These are phyloP conservation scores for Amphicarpaea edgeworthii DNA, from an alignment of 306 rosid genomes.

Conservation along the genomic window DNA sequence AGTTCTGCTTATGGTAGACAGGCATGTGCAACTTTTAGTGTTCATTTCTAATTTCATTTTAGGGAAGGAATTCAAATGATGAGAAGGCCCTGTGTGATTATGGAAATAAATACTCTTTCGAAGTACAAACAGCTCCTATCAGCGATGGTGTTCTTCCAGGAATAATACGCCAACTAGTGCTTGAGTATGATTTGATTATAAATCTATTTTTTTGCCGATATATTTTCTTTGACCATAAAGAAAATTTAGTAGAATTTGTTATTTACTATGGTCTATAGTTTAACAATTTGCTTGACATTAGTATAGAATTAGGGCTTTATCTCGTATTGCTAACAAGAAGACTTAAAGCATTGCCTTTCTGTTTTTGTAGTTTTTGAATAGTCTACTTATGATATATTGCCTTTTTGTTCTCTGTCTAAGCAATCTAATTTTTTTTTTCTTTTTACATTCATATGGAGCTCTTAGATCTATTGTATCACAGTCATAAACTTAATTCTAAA, in stretches of 20 bases:
- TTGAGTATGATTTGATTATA: constrained; percentile 63
- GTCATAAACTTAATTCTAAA: constrained; percentile 38
- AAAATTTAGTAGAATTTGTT: not conserved
- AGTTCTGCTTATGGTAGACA: constrained; percentile 14
- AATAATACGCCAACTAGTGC: constrained; percentile 74
- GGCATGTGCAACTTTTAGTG: constrained; percentile 28
- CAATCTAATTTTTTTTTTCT: not conserved
- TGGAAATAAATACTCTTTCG: constrained; percentile 58
- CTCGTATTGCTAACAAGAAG: constrained; percentile 18
- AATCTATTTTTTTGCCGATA: not conserved
- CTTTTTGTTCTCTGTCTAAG: constrained; percentile 16
- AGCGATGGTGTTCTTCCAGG: constrained; percentile 88
- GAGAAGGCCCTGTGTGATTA: constrained; percentile 35
- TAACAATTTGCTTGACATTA: constrained; percentile 14
- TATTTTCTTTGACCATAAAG: constrained; percentile 27
- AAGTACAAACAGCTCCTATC: constrained; percentile 89
- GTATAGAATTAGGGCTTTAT: constrained; percentile 31
- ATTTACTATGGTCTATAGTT: constrained; percentile 13
- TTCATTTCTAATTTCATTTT: constrained; percentile 39
- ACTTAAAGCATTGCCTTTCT: constrained; percentile 13
- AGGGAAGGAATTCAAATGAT: constrained; percentile 55
- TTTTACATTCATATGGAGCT: not conserved
- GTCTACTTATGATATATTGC: constrained; percentile 9
- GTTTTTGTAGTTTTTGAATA: constrained; percentile 40
- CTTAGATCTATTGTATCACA: constrained; percentile 8